phyloP scores from a whole-genome alignment of 2,329 filamentous ascomycete genomes.

The Pseudocercospora musae region DNA sequence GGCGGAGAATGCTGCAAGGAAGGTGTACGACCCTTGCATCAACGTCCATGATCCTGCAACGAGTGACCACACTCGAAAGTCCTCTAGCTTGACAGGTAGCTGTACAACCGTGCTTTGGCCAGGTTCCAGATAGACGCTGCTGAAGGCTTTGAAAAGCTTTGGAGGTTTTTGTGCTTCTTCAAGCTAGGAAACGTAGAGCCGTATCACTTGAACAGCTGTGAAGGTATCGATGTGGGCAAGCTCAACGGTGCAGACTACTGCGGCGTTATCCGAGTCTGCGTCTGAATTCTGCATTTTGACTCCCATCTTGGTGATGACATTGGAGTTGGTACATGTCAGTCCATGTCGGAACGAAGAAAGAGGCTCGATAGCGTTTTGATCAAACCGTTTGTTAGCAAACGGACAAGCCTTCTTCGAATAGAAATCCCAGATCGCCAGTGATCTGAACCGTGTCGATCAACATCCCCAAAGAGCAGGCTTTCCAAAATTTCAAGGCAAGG shows the following conservation, averaged over 20 bases:
- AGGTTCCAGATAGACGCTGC: constrained; percentile 35
- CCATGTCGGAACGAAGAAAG: constrained; percentile 82
- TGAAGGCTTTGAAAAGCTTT: constrained; percentile 41
- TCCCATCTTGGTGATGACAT: constrained; percentile 50
- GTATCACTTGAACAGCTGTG: constrained; percentile 51
- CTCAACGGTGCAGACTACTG: not conserved
- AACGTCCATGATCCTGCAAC: not conserved
- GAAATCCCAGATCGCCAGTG: constrained; percentile 54
- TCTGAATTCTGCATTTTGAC: constrained; percentile 9
- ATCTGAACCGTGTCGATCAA: constrained; percentile 60
- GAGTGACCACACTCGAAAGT: constrained; percentile 4
- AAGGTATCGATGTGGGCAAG: constrained; percentile 58
- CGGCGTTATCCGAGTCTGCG: not conserved
- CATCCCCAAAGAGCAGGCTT: constrained; percentile 71
- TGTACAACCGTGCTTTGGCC: not conserved
- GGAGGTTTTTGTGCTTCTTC: constrained; percentile 33
- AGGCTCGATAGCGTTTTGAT: constrained; percentile 66
- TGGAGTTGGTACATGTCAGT: constrained; percentile 72
- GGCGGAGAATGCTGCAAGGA: constrained; percentile 9
- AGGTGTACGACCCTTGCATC: constrained; percentile 4
- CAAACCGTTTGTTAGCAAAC: constrained; percentile 84
- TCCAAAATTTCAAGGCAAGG: constrained; percentile 69
- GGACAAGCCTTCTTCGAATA: constrained; percentile 73
- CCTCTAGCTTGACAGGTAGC: not conserved
- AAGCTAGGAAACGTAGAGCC: constrained; percentile 50